Evolutionary conservation across 495 filamentous ascomycete genomes (phyloP).

Genomic region (Penicillium waksmanii): DNA sequence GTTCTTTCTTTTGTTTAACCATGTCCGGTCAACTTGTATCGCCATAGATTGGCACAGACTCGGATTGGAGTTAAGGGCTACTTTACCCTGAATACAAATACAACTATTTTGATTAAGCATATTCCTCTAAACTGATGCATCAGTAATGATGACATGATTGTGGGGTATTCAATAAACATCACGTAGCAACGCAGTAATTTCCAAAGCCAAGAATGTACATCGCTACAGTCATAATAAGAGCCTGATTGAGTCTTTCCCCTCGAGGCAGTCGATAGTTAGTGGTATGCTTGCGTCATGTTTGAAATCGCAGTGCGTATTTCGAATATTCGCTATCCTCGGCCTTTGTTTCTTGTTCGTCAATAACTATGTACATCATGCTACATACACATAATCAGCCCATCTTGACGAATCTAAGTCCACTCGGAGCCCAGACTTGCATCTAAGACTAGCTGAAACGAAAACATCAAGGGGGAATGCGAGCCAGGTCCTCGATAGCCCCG

Average conservation of each 20-base stretch:
- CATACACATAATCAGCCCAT: not conserved
- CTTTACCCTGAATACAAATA: constrained; percentile 26
- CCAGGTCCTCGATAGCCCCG: constrained; percentile 10
- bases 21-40: constrained; percentile 15
- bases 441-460: not conserved
- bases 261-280: no score
- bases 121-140: not conserved
- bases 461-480: not conserved
- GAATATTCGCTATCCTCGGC: no score
- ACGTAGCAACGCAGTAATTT: not conserved
- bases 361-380: not conserved
- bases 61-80: constrained; percentile 28
- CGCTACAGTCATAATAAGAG: no score
- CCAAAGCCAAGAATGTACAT: not conserved
- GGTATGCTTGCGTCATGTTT: no score
- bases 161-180: not conserved
- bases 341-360: not conserved
- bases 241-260: not conserved
- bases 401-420: not conserved
- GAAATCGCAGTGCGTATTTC: no score
- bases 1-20: constrained; percentile 25
- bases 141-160: not conserved
- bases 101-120: not conserved
- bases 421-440: not conserved
- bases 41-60: constrained; percentile 27